Percentiles rank a stretch among this genome's conserved stretches.
These are phyloP conservation scores for Erysimum pusillum DNA, from an alignment of 441 rosid genomes.

Conservation along the genomic window DNA sequence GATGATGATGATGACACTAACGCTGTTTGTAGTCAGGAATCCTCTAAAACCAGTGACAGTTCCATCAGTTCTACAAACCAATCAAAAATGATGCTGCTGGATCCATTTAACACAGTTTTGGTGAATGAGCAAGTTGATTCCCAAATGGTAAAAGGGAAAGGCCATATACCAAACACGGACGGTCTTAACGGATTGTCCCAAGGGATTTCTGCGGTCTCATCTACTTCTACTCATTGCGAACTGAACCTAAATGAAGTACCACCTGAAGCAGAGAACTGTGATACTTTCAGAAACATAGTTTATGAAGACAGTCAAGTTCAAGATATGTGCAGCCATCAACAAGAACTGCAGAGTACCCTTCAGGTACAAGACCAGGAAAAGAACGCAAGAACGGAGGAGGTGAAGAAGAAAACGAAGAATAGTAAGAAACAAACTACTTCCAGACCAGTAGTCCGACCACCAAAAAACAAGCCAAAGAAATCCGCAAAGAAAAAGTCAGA, in stretches of 20 bases:
- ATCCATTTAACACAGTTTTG: background rate
- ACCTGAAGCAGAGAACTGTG: constrained; percentile 45
- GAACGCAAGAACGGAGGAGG: constrained; percentile 45
- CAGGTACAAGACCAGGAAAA: constrained; percentile 39
- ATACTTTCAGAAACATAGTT: constrained; percentile 46
- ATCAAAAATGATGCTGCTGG: constrained; percentile 37
- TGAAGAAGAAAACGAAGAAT: constrained; percentile 9
- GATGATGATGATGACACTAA: constrained; percentile 60
- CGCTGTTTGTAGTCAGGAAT: constrained; percentile 55
- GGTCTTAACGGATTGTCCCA: constrained; percentile 18
- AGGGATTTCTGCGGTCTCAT: constrained; percentile 35
- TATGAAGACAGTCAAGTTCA: constrained; percentile 47
- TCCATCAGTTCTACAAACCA: constrained; percentile 43
- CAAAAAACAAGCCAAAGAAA: constrained; percentile 55
- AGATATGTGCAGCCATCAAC: constrained; percentile 42
- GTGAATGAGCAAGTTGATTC: background rate
- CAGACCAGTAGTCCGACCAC: constrained; percentile 2
- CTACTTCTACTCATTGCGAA: constrained; percentile 32
- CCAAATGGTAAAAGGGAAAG: background rate
- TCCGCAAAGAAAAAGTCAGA: constrained; percentile 42
- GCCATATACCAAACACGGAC: background rate
- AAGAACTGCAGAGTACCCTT: constrained; percentile 30
- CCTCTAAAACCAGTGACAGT: constrained; percentile 45
- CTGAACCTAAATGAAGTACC: constrained; percentile 36
- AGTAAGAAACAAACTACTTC: constrained; percentile 37